These are phyloP conservation scores for Xylaria sp. DNA, from an alignment of 2,329 filamentous ascomycete species.

Conservation along the genomic window DNA sequence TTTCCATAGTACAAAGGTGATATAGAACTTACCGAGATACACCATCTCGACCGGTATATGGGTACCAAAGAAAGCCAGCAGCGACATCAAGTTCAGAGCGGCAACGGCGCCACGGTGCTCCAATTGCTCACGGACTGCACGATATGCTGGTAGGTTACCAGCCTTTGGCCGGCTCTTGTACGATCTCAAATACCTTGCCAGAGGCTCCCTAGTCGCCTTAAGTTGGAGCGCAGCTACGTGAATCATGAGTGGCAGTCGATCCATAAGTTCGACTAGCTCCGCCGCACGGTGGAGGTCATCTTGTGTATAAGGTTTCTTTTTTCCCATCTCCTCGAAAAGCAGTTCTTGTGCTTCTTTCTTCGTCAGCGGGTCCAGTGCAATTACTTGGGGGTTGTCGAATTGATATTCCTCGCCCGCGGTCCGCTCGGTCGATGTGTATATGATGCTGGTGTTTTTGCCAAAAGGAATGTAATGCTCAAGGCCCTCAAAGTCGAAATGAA, in stretches of 20 bases:
- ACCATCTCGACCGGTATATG: constrained; percentile 75
- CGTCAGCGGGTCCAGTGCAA: constrained; percentile 66
- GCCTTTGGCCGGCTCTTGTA: constrained; percentile 67
- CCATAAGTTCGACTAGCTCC: constrained; percentile 72
- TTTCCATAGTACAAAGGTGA: not conserved
- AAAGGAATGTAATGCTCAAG: constrained; percentile 73
- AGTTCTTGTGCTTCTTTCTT: constrained; percentile 69
- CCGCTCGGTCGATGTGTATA: constrained; percentile 74
- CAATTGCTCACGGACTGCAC: constrained; percentile 61
- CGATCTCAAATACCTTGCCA: constrained; percentile 69
- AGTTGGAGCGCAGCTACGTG: constrained; percentile 73
- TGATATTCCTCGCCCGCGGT: constrained; percentile 65
- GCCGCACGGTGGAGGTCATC: constrained; percentile 67
- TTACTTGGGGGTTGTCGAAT: constrained; percentile 68
- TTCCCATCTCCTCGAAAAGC: constrained; percentile 71
- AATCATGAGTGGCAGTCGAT: constrained; percentile 73
- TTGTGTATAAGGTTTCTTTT: constrained; percentile 63
- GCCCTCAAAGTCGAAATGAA: constrained; percentile 68
- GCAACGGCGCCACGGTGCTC: constrained; percentile 59
- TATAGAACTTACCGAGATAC: constrained; percentile 59
- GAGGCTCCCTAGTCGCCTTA: constrained; percentile 68
- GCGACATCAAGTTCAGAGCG: constrained; percentile 71
- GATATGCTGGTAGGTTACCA: constrained; percentile 60
- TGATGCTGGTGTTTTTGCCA: constrained; percentile 69
- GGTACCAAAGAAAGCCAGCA: constrained; percentile 73